Conservation (phyloP, 371 early-diverging fungal genomes). For the Apophysomyces trapeziformis region DNA sequence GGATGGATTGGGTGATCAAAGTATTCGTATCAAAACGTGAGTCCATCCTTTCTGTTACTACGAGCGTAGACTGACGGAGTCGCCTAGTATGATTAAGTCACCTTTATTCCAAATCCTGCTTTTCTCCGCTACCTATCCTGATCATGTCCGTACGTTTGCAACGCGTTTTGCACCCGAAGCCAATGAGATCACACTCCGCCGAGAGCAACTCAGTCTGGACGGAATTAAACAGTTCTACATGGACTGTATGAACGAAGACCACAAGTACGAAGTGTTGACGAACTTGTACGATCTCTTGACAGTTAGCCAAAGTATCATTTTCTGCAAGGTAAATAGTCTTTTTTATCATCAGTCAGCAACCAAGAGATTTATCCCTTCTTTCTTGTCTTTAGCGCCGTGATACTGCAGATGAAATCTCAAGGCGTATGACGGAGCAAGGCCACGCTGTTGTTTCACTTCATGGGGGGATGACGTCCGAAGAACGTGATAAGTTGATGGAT, state of each 20-base stretch:
- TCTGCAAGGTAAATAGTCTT: constrained; percentile 70
- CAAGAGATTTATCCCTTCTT: not conserved
- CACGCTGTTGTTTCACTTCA: constrained; percentile 91
- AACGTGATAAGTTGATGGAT: constrained; percentile 94
- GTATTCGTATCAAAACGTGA: constrained; percentile 78
- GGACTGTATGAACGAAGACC: constrained; percentile 81
- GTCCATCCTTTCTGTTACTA: not conserved
- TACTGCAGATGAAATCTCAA: constrained; percentile 82
- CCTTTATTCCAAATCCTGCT: constrained; percentile 78
- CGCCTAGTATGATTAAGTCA: constrained; percentile 61
- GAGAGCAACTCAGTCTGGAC: constrained; percentile 92
- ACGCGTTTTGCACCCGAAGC: constrained; percentile 80
- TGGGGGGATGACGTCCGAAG: constrained; percentile 77
- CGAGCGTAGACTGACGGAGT: too few species aligned
- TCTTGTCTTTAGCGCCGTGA: constrained; percentile 60
- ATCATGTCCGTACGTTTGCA: constrained; percentile 84
- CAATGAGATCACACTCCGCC: constrained; percentile 83
- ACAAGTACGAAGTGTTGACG: constrained; percentile 84
- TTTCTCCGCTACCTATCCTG: constrained; percentile 97
- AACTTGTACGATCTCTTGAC: constrained; percentile 91
- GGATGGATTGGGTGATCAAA: constrained; percentile 88
- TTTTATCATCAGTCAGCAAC: too few species aligned
- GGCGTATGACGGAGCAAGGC: constrained; percentile 80
- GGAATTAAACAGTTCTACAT: constrained; percentile 97
- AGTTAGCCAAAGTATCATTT: constrained; percentile 98